Percentiles rank a stretch among this genome's conserved stretches.
Conservation (phyloP, 2,329 filamentous ascomycete species). For the Aspergillus neotritici region DNA sequence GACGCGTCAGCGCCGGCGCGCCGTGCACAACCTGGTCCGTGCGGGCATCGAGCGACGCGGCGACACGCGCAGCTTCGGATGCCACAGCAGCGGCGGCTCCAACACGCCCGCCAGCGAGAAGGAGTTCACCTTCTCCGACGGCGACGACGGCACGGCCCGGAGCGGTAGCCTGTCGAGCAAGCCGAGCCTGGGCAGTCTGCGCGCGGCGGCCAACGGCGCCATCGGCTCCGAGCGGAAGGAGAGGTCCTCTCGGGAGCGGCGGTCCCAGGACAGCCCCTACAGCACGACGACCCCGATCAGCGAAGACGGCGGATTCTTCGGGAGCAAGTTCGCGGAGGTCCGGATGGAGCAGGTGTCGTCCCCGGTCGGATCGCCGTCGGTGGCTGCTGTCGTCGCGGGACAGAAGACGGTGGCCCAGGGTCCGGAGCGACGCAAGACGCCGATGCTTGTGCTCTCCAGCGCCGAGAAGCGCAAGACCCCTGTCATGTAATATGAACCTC, state of each 20-base stretch:
- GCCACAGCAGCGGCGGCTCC: conserved; percentile 60
- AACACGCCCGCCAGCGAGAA: conserved; percentile 87
- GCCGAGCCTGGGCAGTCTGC: conserved; percentile 66
- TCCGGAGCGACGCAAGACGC: conserved; percentile 67
- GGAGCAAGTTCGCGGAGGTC: conserved; percentile 51
- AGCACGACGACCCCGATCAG: conserved; percentile 62
- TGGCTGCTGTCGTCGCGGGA: conserved; percentile 42
- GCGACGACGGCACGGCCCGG: conserved; percentile 69
- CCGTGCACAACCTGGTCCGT: conserved; percentile 84
- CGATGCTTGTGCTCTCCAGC: conserved; percentile 80
- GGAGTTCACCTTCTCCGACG: conserved; percentile 62
- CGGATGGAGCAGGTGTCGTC: conserved; percentile 35
- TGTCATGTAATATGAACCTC: conserved; percentile 47
- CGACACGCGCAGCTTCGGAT: conserved; percentile 64
- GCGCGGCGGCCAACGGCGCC: conserved; percentile 72
- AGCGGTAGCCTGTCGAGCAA: conserved; percentile 78
- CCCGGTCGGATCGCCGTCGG: conserved; percentile 29
- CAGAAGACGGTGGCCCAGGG: conserved; percentile 53
- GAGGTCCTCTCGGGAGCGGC: conserved; percentile 54
- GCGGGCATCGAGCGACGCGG: conserved; percentile 79
- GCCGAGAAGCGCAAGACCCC: conserved; percentile 83
- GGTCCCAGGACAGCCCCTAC: conserved; percentile 48
- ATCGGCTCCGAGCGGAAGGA: conserved; percentile 84
- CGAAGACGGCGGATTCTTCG: conserved; percentile 51
- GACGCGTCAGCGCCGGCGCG: conserved; percentile 82